Base-by-base conservation (phyloP, 345 rosid genomes). In the Eutrema yunnanense region DNA sequence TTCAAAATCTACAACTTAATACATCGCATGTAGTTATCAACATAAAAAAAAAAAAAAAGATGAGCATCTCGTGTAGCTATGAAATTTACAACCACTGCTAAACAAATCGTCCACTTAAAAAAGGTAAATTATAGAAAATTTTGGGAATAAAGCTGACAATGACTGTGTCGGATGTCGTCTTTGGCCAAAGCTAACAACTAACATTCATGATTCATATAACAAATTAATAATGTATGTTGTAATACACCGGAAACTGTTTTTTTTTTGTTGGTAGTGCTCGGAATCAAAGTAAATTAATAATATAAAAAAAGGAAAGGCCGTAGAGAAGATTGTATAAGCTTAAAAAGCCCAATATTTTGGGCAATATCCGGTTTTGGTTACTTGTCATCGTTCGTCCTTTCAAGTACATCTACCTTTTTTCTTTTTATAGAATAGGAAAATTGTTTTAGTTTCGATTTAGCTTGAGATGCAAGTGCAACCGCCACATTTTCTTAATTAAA, bases 121-220 rank as follows among this genome's bases (percentile, higher is more conserved):
- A 43, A 75, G 26, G 26, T 47, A 74, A 42, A 57, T 40, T 60
- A 61, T 75, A 44, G 46, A 50, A 22, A 67, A 41, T 22, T 52
- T 49, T 46, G 53, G 60, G 74, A 69, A 75, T 62, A 75, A 75
- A 69, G 70, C 69, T 62, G 79, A 75, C 73, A 75, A 2, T 62
- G 79, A 75, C 74, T 53, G 11, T 68, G 79, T 62, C 74, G 70
- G 42, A 13, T 75, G 59, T 75, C 71, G 44, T 69, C 70, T 62
- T 54, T 62, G 50, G 59, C 65, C 6, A 69, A 61, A 53, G 79
- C 65, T 69, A 75, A 16, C 22, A 19, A 19, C 22, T 19, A 19
- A 19, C 1, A 19, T 19, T 19, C 22, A 19, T 19, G 22, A 19
- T 19, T 19, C 22, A 19, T 0, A 19, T 19, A 16, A 16, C 16